Percentiles rank a stretch among this genome's conserved stretches.
phyloP scores from a whole-genome alignment of 805 yeast species.

The Huiozyma sinensis region DNA sequence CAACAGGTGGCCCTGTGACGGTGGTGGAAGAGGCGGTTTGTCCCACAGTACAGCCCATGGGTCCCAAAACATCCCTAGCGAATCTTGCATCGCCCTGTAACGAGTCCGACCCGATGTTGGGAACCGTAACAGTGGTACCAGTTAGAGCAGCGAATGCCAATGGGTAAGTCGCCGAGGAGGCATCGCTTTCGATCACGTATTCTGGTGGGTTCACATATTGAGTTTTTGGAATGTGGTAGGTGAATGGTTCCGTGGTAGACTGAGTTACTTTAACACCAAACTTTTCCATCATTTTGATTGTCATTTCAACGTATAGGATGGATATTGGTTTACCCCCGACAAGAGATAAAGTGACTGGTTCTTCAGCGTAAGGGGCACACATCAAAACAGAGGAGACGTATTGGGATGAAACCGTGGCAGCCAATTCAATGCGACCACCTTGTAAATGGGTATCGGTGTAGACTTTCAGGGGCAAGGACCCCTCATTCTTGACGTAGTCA shows the following conservation, averaged over 20 bases:
- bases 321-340: constrained; percentile 97
- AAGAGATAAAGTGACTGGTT: constrained; percentile 76
- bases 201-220: constrained; percentile 68
- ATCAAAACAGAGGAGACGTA: constrained; percentile 91
- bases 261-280: constrained; percentile 74
- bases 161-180: constrained; percentile 96
- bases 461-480: constrained; percentile 78
- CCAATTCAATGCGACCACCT: constrained; percentile 89
- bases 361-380: constrained; percentile 94
- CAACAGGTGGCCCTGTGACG: constrained; percentile 77
- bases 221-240: constrained; percentile 86
- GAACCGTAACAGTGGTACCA: constrained; percentile 84
- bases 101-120: constrained; percentile 85
- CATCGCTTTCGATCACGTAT: constrained; percentile 91
- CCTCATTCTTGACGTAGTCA: constrained; percentile 58
- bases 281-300: constrained; percentile 85
- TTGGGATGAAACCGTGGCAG: constrained; percentile 95
- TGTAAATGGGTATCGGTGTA: constrained; percentile 57
- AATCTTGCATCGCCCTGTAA: constrained; percentile 96
- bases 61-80: constrained; percentile 82
- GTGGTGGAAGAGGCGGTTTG: constrained; percentile 85
- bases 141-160: constrained; percentile 95
- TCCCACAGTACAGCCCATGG: constrained; percentile 88
- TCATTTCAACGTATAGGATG: constrained; percentile 93
- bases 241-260: constrained; percentile 61